Conservation (phyloP, 805 yeast species). For the Starmerella scarabaei region DNA sequence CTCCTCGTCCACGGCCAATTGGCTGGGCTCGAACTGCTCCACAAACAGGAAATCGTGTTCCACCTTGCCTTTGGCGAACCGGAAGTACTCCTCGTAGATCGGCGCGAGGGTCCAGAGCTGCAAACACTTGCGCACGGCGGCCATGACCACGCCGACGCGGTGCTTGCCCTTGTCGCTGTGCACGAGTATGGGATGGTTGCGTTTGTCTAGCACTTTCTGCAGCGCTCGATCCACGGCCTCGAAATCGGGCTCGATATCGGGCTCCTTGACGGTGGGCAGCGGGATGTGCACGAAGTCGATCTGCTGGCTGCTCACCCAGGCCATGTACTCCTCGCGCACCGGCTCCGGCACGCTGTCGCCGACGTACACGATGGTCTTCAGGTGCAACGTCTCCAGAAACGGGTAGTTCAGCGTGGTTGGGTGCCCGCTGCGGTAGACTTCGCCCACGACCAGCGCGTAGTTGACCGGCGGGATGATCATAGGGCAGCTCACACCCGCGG, state of each 20-base stretch:
- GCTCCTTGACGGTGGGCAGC: constrained; percentile 65
- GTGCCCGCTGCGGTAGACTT: constrained; percentile 82
- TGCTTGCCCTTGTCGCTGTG: constrained; percentile 98
- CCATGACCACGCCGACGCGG: constrained; percentile 87
- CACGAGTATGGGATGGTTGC: constrained; percentile 74
- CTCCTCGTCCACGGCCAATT: constrained; percentile 35
- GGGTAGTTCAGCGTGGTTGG: constrained; percentile 78
- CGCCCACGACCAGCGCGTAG: constrained; percentile 77
- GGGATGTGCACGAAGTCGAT: constrained; percentile 47
- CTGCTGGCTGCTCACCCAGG: constrained; percentile 47
- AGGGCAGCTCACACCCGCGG: too few species aligned
- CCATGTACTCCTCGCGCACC: constrained; percentile 49
- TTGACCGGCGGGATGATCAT: constrained; percentile 75
- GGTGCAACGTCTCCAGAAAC: constrained; percentile 54
- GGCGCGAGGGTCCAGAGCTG: constrained; percentile 94
- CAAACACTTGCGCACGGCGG: constrained; percentile 66
- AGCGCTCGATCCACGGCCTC: constrained; percentile 37
- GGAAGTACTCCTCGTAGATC: constrained; percentile 82
- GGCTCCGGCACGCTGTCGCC: constrained; percentile 41
- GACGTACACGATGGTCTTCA: constrained; percentile 57
- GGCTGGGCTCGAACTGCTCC: constrained; percentile 61
- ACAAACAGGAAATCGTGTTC: constrained; percentile 74
- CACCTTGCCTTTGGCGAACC: constrained; percentile 87
- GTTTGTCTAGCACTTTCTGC: constrained; percentile 27
- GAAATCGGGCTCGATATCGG: constrained; percentile 48